Conservation (phyloP, 116 monocot species). For the Trichopus zeylanicus region DNA sequence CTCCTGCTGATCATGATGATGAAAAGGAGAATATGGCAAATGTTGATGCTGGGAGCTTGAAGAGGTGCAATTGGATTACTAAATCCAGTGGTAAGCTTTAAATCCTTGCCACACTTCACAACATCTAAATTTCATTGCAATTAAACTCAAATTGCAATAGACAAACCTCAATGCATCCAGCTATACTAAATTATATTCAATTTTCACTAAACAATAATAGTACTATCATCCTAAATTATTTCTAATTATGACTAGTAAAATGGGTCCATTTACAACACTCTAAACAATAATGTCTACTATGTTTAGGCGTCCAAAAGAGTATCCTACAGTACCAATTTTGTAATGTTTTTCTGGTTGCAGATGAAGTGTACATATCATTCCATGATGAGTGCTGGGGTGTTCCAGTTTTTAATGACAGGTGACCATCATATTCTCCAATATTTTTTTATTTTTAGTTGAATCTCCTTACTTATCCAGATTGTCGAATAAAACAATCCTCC, state of each 20-base stretch:
- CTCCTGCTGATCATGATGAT: constrained; percentile 11
- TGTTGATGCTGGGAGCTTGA: constrained; percentile 18
- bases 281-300: too few relatives aligned
- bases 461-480: too few relatives aligned
- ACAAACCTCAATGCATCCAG: too few relatives aligned
- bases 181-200: too few relatives aligned
- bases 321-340: too few relatives aligned
- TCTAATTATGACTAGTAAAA: too few relatives aligned
- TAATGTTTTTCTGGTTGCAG: constrained; percentile 17
- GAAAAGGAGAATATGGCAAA: not conserved
- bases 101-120: too few relatives aligned
- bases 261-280: too few relatives aligned
- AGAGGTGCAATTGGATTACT: constrained; percentile 83
- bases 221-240: too few relatives aligned
- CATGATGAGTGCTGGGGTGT: constrained; percentile 86
- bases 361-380: constrained; percentile 58
- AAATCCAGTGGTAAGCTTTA: constrained; percentile 63
- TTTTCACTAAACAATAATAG: too few relatives aligned
- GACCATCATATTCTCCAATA: not conserved
- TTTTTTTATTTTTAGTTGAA: not conserved
- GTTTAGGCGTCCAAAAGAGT: too few relatives aligned
- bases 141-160: not conserved
- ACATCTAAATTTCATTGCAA: not conserved
- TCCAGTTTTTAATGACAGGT: constrained; percentile 60
- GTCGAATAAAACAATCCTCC: too few relatives aligned